phyloP scores from a whole-genome alignment of 345 rosid genomes.

The Eucalyptus cloeziana region DNA sequence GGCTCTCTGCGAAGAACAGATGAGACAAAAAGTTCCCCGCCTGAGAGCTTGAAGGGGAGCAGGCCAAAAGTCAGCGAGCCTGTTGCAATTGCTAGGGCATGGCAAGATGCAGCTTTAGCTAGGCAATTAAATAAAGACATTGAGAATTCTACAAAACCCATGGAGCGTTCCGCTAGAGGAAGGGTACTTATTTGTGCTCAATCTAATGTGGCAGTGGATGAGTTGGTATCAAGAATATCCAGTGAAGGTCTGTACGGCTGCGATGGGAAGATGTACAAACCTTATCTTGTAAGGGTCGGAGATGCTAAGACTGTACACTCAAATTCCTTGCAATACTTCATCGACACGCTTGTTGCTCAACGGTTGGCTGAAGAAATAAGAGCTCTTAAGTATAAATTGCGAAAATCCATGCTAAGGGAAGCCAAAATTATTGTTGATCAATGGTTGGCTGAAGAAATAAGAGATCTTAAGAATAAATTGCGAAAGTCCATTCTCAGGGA shows the following conservation, averaged over 20 bases:
- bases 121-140: conserved; percentile 52
- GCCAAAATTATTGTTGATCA: no score
- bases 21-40: conserved; percentile 10
- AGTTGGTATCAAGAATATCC: conserved; percentile 77
- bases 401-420: conserved; percentile 76
- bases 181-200: conserved; percentile 94
- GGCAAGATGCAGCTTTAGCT: conserved; percentile 98
- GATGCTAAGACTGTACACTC: conserved; percentile 84
- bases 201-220: conserved; percentile 99
- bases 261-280: conserved; percentile 84
- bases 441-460: no score
- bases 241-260: conserved; percentile 71
- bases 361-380: conserved; percentile 67
- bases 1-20: conserved; percentile 32
- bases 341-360: conserved; percentile 88
- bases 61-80: conserved; percentile 49
- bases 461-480: no score
- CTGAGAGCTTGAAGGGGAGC: conserved; percentile 23
- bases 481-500: no score
- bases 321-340: conserved; percentile 70
- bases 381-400: conserved; percentile 57
- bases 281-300: conserved; percentile 95
- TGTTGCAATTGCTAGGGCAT: conserved; percentile 72
- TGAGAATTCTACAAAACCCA: conserved; percentile 24
- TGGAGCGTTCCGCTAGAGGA: conserved; percentile 41